A percentile compares a stretch with the other conserved stretches of the same genome.
Evolutionary conservation across 331 rosid genomes (phyloP).

Genomic region (Cucumis variabilis): DNA sequence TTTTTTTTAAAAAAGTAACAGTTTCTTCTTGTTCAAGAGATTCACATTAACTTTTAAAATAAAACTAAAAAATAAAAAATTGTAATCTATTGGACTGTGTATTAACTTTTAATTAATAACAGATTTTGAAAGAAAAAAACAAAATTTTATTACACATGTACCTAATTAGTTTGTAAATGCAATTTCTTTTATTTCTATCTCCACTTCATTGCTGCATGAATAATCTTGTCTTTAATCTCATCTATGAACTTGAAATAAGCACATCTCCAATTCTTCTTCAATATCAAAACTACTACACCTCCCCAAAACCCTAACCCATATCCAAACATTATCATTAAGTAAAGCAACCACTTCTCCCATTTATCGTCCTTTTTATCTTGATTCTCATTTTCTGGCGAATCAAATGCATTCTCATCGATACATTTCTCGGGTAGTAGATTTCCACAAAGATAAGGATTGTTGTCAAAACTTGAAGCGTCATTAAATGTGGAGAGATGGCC

Average conservation of each 20-base stretch:
- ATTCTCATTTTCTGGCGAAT: neutral
- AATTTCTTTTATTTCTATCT: neutral
- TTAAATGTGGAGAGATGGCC: constrained; percentile 21
- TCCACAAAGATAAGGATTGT: neutral
- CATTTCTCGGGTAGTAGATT: neutral
- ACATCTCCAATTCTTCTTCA: neutral
- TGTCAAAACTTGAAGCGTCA: neutral
- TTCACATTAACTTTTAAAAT: too few relatives aligned
- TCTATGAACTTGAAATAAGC: neutral
- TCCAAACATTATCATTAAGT: neutral
- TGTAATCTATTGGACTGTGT: neutral
- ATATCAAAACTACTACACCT: neutral
- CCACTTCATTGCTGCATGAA: neutral
- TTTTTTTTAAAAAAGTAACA: too few relatives aligned
- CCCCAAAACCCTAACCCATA: neutral
- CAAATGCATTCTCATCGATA: neutral
- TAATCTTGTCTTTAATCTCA: neutral
- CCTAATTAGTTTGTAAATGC: too few relatives aligned
- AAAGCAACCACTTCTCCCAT: neutral
- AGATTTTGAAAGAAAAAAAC: neutral
- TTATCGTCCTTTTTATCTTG: neutral
- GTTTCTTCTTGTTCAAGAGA: too few relatives aligned
- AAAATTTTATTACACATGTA: too few relatives aligned
- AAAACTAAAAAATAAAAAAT: too few relatives aligned
- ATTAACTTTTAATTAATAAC: too few relatives aligned